These are phyloP conservation scores for Pluteus cervinus DNA, from an alignment of 768 basidiomycete genomes.

Conservation along the genomic window DNA sequence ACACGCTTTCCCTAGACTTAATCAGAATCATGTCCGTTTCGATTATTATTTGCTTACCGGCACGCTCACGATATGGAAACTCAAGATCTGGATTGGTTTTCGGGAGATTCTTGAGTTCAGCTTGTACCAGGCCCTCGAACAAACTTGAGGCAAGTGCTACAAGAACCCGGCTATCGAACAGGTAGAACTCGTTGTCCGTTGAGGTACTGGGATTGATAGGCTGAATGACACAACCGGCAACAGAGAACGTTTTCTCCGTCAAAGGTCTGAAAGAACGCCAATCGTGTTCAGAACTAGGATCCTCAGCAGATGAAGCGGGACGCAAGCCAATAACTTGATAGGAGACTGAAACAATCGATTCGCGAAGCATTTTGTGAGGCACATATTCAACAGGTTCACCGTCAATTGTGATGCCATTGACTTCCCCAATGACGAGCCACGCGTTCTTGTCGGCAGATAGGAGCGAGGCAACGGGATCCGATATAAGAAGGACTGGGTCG, in stretches of 20 bases:
- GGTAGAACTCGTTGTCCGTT: slow-evolving; percentile 10
- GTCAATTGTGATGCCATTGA: slow-evolving; percentile 17
- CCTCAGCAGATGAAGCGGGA: slow-evolving; percentile 13
- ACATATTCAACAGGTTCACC: slow-evolving; percentile 11
- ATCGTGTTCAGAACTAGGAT: slow-evolving; percentile 14
- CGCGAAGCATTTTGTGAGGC: slow-evolving; percentile 11
- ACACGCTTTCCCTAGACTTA: slow-evolving; percentile 13
- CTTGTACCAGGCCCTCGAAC: slow-evolving; percentile 10
- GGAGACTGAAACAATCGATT: slow-evolving; percentile 10
- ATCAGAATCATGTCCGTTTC: background rate
- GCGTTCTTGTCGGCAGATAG: slow-evolving; percentile 14
- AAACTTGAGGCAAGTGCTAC: slow-evolving; percentile 14
- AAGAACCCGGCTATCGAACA: slow-evolving; percentile 17
- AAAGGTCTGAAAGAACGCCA: slow-evolving; percentile 19
- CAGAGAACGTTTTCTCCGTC: slow-evolving; percentile 11
- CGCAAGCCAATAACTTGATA: slow-evolving; percentile 20
- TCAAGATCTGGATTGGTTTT: slow-evolving; percentile 8
- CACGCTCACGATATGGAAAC: slow-evolving; percentile 15
- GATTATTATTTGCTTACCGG: slow-evolving; percentile 10
- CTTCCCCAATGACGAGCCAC: slow-evolving; percentile 22
- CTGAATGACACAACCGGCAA: slow-evolving; percentile 17
- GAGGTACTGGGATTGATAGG: slow-evolving; percentile 18
- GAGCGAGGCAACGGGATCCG: slow-evolving; percentile 19
- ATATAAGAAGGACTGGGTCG: slow-evolving; percentile 10
- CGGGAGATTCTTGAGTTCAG: slow-evolving; percentile 14